Evolutionary conservation across 257 asterid genomes (phyloP).

Genomic region (Linderniella brevidens): DNA sequence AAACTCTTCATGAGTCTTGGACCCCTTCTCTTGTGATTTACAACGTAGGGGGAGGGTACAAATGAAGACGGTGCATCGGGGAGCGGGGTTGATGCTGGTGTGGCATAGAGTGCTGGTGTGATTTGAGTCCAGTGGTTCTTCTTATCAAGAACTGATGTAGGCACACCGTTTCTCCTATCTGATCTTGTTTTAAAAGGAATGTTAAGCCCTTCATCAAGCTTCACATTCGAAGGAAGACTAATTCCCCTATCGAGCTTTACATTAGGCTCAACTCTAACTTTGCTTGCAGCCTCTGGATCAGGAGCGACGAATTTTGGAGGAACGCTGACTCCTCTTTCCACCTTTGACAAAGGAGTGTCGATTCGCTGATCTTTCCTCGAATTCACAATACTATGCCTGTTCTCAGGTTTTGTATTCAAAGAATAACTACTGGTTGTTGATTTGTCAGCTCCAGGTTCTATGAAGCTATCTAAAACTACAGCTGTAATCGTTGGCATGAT

Average conservation of each 20-base stretch:
- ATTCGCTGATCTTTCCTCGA: constrained; percentile 15
- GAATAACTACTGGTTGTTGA: constrained; percentile 24
- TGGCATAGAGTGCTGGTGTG: constrained; percentile 86
- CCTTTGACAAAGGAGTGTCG: constrained; percentile 15
- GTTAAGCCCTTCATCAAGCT: constrained; percentile 26
- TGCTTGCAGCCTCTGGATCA: too few relatives aligned
- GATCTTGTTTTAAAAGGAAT: constrained; percentile 13
- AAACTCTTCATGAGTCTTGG: constrained; percentile 73
- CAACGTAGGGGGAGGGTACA: constrained; percentile 76
- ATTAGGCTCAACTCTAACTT: too few relatives aligned
- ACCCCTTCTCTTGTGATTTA: constrained; percentile 88
- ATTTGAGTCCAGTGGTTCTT: constrained; percentile 63
- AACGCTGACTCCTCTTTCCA: constrained; percentile 33
- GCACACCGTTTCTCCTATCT: constrained; percentile 19
- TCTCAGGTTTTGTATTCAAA: constrained; percentile 23
- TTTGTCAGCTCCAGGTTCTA: constrained; percentile 47
- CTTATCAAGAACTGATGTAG: constrained; percentile 17
- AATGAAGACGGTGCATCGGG: constrained; percentile 85
- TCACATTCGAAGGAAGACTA: constrained; percentile 19
- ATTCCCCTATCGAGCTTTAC: constrained; percentile 19
- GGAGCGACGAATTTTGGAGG: constrained; percentile 14
- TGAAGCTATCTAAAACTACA: constrained; percentile 60
- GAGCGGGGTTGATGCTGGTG: constrained; percentile 69
- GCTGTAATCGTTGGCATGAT: constrained; percentile 82
- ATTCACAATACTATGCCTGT: constrained; percentile 27